These are phyloP conservation scores for Didymella sp. DNA, from an alignment of 2,329 filamentous ascomycete species.

Conservation along the genomic window DNA sequence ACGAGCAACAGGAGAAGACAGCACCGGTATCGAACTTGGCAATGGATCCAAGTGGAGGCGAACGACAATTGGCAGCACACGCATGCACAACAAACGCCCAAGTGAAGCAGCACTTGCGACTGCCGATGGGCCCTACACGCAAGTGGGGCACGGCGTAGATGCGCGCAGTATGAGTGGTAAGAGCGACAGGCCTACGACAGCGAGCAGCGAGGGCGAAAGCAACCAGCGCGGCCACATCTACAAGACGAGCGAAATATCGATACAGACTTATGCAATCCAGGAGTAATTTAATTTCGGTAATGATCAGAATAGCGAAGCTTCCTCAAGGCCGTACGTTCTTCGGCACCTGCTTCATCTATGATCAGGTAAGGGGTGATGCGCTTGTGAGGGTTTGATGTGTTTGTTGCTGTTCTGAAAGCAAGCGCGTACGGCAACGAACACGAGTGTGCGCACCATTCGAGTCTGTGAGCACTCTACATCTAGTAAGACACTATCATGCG, in stretches of 20 bases:
- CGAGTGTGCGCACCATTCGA: neutral
- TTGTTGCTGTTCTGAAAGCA: neutral
- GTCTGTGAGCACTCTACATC: neutral
- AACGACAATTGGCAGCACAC: slow-evolving; percentile 17
- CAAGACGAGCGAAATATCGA: slow-evolving; percentile 13
- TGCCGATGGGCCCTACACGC: slow-evolving; percentile 19
- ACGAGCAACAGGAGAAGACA: slow-evolving; percentile 2
- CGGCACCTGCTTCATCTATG: neutral
- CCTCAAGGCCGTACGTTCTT: neutral
- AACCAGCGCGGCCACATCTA: neutral
- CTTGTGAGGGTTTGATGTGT: neutral
- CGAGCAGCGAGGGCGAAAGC: neutral
- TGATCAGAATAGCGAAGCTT: neutral
- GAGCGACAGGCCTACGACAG: neutral
- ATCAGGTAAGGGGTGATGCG: neutral
- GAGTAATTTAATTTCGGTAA: neutral
- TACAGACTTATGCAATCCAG: slow-evolving; percentile 3
- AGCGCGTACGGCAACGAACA: neutral
- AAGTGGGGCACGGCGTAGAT: slow-evolving; percentile 22
- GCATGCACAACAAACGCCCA: slow-evolving; percentile 7
- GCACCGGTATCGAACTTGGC: slow-evolving; percentile 11
- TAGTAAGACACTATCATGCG: neutral
- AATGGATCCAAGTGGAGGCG: slow-evolving; percentile 22
- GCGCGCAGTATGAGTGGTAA: slow-evolving; percentile 3
- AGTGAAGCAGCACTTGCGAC: slow-evolving; percentile 14